These are phyloP conservation scores for Colletotrichum incanum DNA, from an alignment of 2,329 filamentous ascomycete genomes.

Conservation along the genomic window DNA sequence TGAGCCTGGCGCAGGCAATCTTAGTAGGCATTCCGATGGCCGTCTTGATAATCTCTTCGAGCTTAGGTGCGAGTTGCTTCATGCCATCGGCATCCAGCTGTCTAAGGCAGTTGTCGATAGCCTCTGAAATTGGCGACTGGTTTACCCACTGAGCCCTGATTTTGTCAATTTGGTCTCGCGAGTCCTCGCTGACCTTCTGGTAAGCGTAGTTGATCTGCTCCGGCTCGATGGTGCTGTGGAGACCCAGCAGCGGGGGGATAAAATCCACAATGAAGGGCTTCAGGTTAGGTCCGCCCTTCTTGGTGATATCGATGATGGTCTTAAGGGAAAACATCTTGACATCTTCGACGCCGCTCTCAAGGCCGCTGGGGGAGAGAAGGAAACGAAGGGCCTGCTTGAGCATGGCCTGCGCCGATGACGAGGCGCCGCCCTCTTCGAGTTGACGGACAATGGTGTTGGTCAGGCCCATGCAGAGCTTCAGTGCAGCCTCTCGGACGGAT, in stretches of 20 bases:
- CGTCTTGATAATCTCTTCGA: constrained; percentile 86
- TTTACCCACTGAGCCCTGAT: constrained; percentile 86
- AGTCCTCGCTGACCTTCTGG: constrained; percentile 89
- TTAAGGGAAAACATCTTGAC: constrained; percentile 87
- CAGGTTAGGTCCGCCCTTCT: constrained; percentile 86
- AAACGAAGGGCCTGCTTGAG: constrained; percentile 91
- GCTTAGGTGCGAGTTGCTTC: constrained; percentile 77
- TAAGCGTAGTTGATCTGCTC: constrained; percentile 94
- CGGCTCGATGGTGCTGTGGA: constrained; percentile 90
- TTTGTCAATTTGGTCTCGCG: constrained; percentile 91
- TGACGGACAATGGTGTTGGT: constrained; percentile 90
- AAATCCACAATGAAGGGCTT: constrained; percentile 87
- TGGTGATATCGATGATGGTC: constrained; percentile 90
- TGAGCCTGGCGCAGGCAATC: constrained; percentile 88
- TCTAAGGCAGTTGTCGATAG: constrained; percentile 90
- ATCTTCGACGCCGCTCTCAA: constrained; percentile 91
- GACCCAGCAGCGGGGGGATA: constrained; percentile 83
- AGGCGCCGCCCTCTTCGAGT: constrained; percentile 82
- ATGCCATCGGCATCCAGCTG: constrained; percentile 86
- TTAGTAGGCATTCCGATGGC: constrained; percentile 95
- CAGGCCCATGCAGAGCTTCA: constrained; percentile 85
- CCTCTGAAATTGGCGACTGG: constrained; percentile 90
- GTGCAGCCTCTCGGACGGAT: constrained; percentile 85
- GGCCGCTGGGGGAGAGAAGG: constrained; percentile 87
- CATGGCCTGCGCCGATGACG: constrained; percentile 82